These are phyloP conservation scores for Apophysomyces sp. DNA, from an alignment of 371 early-diverging fungal genomes.

Conservation along the genomic window DNA sequence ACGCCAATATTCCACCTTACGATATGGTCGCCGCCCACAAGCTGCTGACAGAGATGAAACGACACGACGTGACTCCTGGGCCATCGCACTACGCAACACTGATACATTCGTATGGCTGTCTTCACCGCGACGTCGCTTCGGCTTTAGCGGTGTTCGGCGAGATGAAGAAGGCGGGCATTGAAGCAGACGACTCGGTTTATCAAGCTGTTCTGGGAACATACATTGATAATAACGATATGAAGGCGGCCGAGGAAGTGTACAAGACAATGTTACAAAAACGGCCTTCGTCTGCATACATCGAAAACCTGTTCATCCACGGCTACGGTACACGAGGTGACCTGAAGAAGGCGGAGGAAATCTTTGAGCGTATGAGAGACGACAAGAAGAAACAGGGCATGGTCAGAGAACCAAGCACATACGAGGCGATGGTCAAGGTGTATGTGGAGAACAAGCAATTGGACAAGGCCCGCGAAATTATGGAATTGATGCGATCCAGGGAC, in stretches of 20 bases:
- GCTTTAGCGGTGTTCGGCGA: constrained; percentile 51
- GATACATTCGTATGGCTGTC: constrained; percentile 60
- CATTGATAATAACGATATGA: constrained; percentile 49
- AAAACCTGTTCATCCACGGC: constrained; percentile 61
- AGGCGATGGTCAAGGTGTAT: constrained; percentile 60
- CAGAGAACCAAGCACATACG: constrained; percentile 63
- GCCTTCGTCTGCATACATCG: constrained; percentile 58
- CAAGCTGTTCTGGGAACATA: constrained; percentile 57
- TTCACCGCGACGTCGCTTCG: constrained; percentile 55
- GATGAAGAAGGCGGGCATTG: constrained; percentile 42
- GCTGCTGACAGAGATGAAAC: constrained; percentile 50
- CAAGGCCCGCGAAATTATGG: constrained; percentile 35
- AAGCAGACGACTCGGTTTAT: constrained; percentile 52
- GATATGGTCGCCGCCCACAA: constrained; percentile 59
- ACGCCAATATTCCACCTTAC: constrained; percentile 60
- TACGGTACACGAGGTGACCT: constrained; percentile 37
- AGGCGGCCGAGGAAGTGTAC: constrained; percentile 46
- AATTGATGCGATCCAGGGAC: constrained; percentile 31
- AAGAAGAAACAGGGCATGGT: constrained; percentile 17
- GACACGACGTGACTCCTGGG: constrained; percentile 42
- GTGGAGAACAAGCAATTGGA: constrained; percentile 40
- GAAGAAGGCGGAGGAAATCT: constrained; percentile 41
- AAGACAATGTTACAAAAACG: constrained; percentile 37
- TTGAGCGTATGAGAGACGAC: constrained; percentile 43
- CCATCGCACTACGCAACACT: constrained; percentile 57